Evolutionary conservation across 2,329 filamentous ascomycete genomes (phyloP).

Genomic region (Rutstroemia sp.): DNA sequence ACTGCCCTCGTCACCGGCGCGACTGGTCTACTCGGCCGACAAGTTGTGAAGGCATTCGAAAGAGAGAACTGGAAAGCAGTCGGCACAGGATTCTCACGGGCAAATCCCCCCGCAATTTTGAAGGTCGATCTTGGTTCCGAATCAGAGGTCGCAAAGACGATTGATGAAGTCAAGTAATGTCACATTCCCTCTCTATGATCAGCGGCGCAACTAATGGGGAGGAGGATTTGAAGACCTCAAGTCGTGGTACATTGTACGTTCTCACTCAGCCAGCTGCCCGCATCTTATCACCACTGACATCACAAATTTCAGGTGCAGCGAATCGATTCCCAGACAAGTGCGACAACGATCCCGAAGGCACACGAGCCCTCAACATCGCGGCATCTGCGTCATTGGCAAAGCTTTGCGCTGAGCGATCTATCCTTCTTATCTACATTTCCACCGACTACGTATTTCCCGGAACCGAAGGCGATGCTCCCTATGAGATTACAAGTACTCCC

Average conservation of each 20-base stretch:
- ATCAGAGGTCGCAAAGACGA: conserved; percentile 39
- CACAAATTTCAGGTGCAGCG: conserved; percentile 56
- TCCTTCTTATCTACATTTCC: conserved; percentile 69
- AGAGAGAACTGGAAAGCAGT: conserved; percentile 60
- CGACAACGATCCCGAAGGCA: conserved; percentile 68
- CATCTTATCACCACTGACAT: background rate
- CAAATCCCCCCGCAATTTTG: conserved; percentile 60
- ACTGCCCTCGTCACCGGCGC: conserved; percentile 75
- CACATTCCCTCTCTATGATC: conserved; percentile 4
- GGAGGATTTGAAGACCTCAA: conserved; percentile 47
- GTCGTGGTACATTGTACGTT: conserved; percentile 73
- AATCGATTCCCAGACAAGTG: conserved; percentile 85
- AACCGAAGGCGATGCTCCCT: conserved; percentile 72
- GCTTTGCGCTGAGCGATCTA: conserved; percentile 53
- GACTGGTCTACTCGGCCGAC: conserved; percentile 73
- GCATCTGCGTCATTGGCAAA: conserved; percentile 61
- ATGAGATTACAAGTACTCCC: conserved; percentile 56
- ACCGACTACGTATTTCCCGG: conserved; percentile 79
- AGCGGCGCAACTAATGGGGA: conserved; percentile 11
- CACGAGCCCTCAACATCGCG: conserved; percentile 65
- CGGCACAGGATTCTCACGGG: conserved; percentile 67
- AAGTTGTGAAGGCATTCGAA: conserved; percentile 67
- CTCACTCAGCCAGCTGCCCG: background rate
- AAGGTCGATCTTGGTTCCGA: conserved; percentile 29
- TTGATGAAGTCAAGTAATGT: conserved; percentile 49